Conservation (phyloP, 768 basidiomycete genomes). For the Boletus vinaceobasis region DNA sequence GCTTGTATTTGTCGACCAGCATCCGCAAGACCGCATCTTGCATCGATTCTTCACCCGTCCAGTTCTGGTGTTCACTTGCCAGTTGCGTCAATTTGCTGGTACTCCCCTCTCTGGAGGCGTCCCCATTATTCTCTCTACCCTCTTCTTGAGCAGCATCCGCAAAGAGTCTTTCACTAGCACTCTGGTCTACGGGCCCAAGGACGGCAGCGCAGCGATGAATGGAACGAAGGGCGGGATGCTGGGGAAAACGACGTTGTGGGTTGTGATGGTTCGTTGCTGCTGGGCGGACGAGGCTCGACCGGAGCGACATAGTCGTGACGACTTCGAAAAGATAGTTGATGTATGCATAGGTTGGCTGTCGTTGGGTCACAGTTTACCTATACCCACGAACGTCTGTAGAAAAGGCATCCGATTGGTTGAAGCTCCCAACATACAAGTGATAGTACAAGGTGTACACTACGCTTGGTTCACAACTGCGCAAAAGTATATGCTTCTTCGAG, state of each 20-base stretch:
- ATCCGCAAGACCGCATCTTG: constrained; percentile 75
- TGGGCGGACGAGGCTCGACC: not conserved
- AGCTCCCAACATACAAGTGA: not conserved
- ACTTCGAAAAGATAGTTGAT: not conserved
- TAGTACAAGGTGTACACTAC: not conserved
- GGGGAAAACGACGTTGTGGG: not conserved
- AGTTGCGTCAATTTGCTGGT: constrained; percentile 26
- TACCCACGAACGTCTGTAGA: not conserved
- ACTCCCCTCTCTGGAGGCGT: constrained; percentile 5
- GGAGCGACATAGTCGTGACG: not conserved
- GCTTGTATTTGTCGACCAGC: constrained; percentile 86
- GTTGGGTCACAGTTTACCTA: not conserved
- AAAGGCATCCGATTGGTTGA: not conserved
- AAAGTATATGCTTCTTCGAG: not conserved
- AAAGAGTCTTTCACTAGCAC: constrained; percentile 60
- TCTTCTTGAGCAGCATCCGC: constrained; percentile 60
- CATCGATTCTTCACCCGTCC: constrained; percentile 74
- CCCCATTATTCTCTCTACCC: constrained; percentile 30
- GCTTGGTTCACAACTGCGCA: not conserved
- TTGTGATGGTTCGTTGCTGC: not conserved
- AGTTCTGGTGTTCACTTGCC: constrained; percentile 57
- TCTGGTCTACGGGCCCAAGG: constrained; percentile 13
- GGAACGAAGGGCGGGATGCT: not conserved
- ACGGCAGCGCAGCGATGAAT: constrained; percentile 3
- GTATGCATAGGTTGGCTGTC: not conserved